Base-by-base conservation (phyloP, 306 rosid species). In the Vigna trinervia region DNA sequence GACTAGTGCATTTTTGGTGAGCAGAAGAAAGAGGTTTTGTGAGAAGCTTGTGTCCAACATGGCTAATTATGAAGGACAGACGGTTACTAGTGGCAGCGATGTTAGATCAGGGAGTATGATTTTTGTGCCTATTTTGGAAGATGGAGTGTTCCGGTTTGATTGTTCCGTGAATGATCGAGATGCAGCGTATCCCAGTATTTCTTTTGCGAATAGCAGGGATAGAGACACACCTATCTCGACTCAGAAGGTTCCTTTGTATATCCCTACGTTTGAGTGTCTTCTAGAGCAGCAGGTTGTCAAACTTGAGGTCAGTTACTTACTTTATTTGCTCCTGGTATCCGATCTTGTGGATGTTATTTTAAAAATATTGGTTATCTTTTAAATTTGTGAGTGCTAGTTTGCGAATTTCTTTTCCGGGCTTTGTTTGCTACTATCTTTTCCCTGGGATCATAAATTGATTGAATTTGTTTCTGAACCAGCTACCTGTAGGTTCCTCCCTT, bases 71-170 rank as follows among this genome's bases (percentile, higher is more conserved):
- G 78, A 85, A 74, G 85, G 86, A 53, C 80, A 74, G 74, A 51
- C 64, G 2, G 83, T 70, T 26, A 39, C 86, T 36, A 11, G 86
- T 30, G 83, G 79, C 58, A n/a, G 79, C 59, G 86, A 82, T 72
- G 90, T 70, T 58, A 76, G 82, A 71, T 80, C 88, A 6, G 90
- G 96, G 75, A 80, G 76, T 76, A 94, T 91, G 98, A 87, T 86
- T 71, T 91, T 72, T 69, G 88, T 85, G 77, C 90, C 96, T 75
- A 87, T 94, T 52, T 63, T 94, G 81, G 93, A 86, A 80, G 94
- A 90, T 48, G 93, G 96, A 53, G 87, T 91, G 41, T 94, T 91
- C 70, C 90, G 98, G 74, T 94, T 90, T 81, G 97, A 94, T 81
- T 94, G 97, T 86, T 90, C 96, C 67, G 75, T 75, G 46, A 62